These are phyloP conservation scores for Myriosclerotinia duriaeana DNA, from an alignment of 2,329 filamentous ascomycete species.

Conservation along the genomic window DNA sequence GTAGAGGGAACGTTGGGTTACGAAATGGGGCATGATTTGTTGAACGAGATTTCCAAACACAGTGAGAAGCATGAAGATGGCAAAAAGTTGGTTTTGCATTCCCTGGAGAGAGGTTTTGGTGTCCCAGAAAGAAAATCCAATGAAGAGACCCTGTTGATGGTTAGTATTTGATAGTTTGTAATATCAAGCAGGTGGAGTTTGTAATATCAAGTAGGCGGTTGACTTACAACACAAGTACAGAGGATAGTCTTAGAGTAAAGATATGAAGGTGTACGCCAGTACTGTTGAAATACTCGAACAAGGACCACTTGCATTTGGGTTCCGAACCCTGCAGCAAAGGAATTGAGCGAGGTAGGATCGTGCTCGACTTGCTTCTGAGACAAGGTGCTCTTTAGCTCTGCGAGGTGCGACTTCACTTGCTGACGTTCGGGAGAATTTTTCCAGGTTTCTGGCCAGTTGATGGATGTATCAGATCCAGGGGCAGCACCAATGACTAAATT, in stretches of 20 bases:
- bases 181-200: background rate
- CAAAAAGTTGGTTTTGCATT: constrained; percentile 72
- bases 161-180: constrained; percentile 7
- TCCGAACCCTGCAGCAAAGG: constrained; percentile 63
- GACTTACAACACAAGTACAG: constrained; percentile 31
- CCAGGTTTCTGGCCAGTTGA: constrained; percentile 66
- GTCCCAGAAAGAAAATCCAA: constrained; percentile 71
- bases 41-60: constrained; percentile 74
- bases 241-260: constrained; percentile 40
- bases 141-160: constrained; percentile 53
- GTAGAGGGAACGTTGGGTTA: constrained; percentile 56
- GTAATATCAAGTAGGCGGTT: background rate
- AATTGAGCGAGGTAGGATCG: constrained; percentile 44
- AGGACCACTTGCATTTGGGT: constrained; percentile 56
- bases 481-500: constrained; percentile 55
- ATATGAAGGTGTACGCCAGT: constrained; percentile 68
- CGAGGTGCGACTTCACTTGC: constrained; percentile 48
- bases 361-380: constrained; percentile 31
- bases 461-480: constrained; percentile 59
- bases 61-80: constrained; percentile 73
- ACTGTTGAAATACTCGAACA: constrained; percentile 60
- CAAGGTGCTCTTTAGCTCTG: constrained; percentile 51
- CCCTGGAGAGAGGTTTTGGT: constrained; percentile 58
- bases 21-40: constrained; percentile 72
- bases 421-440: constrained; percentile 50